Percentiles rank a stretch among this genome's conserved stretches.
phyloP scores from a whole-genome alignment of 2,329 filamentous ascomycete genomes.

The Stagonosporopsis tanaceti region DNA sequence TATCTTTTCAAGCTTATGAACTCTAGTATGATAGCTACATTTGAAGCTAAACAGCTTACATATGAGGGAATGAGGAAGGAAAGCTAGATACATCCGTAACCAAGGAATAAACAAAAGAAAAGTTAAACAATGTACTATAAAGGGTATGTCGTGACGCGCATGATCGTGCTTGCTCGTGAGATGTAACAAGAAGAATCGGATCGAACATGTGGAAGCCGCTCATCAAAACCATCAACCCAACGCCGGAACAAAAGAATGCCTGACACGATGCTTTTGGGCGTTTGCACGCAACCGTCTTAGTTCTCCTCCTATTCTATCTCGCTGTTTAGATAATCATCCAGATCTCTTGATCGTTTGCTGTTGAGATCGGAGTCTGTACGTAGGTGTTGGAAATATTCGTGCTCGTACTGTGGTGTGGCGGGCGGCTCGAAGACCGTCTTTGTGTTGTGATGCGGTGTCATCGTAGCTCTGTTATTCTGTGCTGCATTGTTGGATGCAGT shows the following conservation, averaged over 20 bases:
- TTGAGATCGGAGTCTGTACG: slow-evolving; percentile 13
- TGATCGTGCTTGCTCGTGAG: not conserved
- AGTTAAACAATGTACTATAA: not conserved
- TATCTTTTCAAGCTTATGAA: not conserved
- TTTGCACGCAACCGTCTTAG: slow-evolving; percentile 16
- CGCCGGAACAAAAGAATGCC: slow-evolving; percentile 12
- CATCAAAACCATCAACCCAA: not conserved
- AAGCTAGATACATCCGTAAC: not conserved
- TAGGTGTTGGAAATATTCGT: slow-evolving; percentile 15
- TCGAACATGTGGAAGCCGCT: not conserved
- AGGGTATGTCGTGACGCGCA: not conserved
- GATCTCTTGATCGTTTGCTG: slow-evolving; percentile 10
- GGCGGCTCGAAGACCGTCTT: slow-evolving; percentile 15
- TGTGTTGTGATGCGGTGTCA: slow-evolving; percentile 15
- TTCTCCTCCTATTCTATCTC: slow-evolving; percentile 21
- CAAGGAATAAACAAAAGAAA: not conserved
- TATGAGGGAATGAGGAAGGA: not conserved
- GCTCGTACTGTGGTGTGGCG: slow-evolving; percentile 18
- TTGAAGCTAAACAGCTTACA: not conserved
- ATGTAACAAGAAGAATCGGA: not conserved
- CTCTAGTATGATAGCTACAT: not conserved
- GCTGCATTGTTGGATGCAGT: not conserved
- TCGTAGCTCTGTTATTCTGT: not conserved
- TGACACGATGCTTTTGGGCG: slow-evolving; percentile 17
- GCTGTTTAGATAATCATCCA: slow-evolving; percentile 14